These are phyloP conservation scores for Xylaria multiplex DNA, from an alignment of 2,329 filamentous ascomycete genomes.

Conservation along the genomic window DNA sequence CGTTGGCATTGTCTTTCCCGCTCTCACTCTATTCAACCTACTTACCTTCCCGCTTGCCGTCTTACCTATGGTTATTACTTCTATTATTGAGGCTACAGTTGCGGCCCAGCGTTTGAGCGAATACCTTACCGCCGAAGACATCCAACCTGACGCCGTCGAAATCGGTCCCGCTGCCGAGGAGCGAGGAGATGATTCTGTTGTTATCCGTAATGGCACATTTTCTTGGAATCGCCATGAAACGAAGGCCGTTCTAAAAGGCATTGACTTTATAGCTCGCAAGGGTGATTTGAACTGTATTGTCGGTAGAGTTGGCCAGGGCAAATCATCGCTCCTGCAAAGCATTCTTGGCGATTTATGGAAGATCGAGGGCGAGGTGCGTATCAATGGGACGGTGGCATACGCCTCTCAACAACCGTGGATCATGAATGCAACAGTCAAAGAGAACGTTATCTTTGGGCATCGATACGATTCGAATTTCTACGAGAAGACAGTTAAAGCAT, in stretches of 20 bases:
- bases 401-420: constrained; percentile 95
- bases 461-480: constrained; percentile 94
- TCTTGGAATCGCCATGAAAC: constrained; percentile 91
- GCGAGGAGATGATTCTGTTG: constrained; percentile 84
- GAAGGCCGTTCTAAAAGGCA: constrained; percentile 77
- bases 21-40: constrained; percentile 89
- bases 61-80: constrained; percentile 96
- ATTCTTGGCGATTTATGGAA: constrained; percentile 95
- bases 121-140: constrained; percentile 87
- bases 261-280: constrained; percentile 89
- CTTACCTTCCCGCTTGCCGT: constrained; percentile 94
- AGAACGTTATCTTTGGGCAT: constrained; percentile 97
- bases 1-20: constrained; percentile 95
- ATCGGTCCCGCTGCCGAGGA: constrained; percentile 76
- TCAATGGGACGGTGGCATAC: constrained; percentile 87
- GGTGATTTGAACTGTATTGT: constrained; percentile 94
- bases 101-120: constrained; percentile 86
- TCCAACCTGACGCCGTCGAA: constrained; percentile 84
- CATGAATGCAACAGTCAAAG: constrained; percentile 96
- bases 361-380: constrained; percentile 80
- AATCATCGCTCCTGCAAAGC: constrained; percentile 89
- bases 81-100: constrained; percentile 95
- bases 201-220: constrained; percentile 85
- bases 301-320: constrained; percentile 92
- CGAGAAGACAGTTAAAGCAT: constrained; percentile 89